Conservation (phyloP, 2,329 filamentous ascomycete species). For the Botryotinia globosa region DNA sequence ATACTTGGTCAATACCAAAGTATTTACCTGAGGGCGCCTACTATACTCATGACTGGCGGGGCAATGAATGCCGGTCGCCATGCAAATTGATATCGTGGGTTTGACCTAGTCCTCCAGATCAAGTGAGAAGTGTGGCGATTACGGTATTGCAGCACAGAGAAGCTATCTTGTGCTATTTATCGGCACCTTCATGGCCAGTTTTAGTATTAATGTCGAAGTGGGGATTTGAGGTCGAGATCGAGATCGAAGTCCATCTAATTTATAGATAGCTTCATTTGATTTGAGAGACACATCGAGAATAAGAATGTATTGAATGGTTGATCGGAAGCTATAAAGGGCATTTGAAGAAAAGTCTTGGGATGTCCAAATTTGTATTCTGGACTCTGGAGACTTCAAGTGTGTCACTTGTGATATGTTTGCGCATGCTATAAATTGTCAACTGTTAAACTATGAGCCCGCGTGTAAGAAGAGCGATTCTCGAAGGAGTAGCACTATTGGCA, state of each 20-base stretch:
- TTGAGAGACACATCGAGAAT: background rate
- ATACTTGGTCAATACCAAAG: background rate
- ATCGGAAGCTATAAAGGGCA: background rate
- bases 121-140: background rate
- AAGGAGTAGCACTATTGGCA: too few species aligned
- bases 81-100: background rate
- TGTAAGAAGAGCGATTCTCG: too few species aligned
- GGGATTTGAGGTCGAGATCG: too few species aligned
- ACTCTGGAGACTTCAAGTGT: background rate
- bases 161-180: background rate
- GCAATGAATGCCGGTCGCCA: background rate
- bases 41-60: background rate
- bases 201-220: too few species aligned
- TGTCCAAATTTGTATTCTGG: background rate
- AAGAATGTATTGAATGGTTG: background rate
- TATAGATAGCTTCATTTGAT: background rate
- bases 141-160: background rate
- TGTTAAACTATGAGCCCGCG: background rate
- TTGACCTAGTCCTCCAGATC: background rate
- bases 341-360: rapidly evolving
- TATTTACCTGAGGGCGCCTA: too few species aligned
- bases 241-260: background rate
- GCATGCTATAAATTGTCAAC: rapidly evolving
- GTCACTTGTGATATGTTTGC: background rate
- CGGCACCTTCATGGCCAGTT: background rate